phyloP scores from a whole-genome alignment of 2,329 filamentous ascomycete species.

The Fusarium papillatum region DNA sequence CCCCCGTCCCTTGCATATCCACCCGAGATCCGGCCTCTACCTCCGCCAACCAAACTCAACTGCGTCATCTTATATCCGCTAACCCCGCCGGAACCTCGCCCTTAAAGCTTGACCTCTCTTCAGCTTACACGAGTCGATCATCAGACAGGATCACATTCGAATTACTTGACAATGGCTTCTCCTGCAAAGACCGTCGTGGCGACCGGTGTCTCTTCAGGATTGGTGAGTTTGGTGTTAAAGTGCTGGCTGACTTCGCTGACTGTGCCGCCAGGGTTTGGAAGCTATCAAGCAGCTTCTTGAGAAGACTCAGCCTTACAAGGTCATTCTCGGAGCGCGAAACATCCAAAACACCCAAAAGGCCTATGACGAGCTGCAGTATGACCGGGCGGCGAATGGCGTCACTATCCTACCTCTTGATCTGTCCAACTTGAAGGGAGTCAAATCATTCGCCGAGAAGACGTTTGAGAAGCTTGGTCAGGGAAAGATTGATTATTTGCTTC shows the following conservation, averaged over 20 bases:
- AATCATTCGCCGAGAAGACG: conserved; percentile 59
- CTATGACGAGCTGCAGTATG: conserved; percentile 57
- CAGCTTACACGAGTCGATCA: neutral
- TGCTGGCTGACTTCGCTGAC: neutral
- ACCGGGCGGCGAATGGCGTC: conserved; percentile 54
- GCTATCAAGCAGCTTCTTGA: conserved; percentile 64
- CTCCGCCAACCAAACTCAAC: conserved; percentile 12
- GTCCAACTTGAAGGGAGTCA: conserved; percentile 58
- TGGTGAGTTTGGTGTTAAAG: conserved; percentile 52
- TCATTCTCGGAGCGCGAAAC: conserved; percentile 66
- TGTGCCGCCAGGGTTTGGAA: conserved; percentile 61
- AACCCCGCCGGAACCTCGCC: conserved; percentile 35
- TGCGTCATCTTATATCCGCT: conserved; percentile 37
- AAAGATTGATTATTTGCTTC: conserved; percentile 62
- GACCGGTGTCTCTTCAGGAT: conserved; percentile 63
- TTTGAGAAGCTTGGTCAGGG: conserved; percentile 56
- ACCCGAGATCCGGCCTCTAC: conserved; percentile 13
- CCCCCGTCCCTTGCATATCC: neutral
- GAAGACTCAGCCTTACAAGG: conserved; percentile 58
- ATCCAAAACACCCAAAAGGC: conserved; percentile 55
- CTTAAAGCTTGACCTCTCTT: neutral
- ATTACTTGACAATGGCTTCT: conserved; percentile 48
- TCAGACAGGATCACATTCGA: neutral
- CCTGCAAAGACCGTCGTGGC: conserved; percentile 64
- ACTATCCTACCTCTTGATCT: conserved; percentile 64